Base-by-base conservation (phyloP, 345 rosid species). In the Euphorbia peplus region DNA sequence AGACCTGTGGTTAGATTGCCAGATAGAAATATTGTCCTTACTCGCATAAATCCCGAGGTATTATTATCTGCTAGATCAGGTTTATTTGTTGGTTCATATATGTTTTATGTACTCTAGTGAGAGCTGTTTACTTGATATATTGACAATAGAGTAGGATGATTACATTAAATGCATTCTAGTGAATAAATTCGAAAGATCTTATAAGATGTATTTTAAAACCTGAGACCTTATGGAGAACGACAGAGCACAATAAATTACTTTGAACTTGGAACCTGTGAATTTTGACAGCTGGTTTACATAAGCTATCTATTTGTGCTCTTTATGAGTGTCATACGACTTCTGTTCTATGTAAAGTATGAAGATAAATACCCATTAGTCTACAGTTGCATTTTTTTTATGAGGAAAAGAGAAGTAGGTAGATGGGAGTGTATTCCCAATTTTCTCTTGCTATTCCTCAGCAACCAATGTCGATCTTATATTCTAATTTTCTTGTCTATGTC, bases 41-140 rank as follows among this genome's bases (percentile, higher is more conserved):
- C 99, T 68, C 89, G 98, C 54, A 95, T 95, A 78, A 90, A 92
- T 81, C 97, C 99, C 1, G 98, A 92, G 96, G 98, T 92, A 77
- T 59, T 92, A 77, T 59, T 29, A 54, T 57, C 11, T 30, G 10
- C 56, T 50, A 37, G 67, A 56, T 51, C 35, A 46, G 63, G 52
- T 26, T 39, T 53, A 28, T 9, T 60, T 62, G 53, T 69, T 73
- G 47, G 42, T 61, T 71, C 59, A 15, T 60, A 15, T 60, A 42
- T 72, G 7, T 41, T 42, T 15, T 56, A 21, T 59, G 24, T 3
- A 3, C 24, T 51, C 28, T 6, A 25, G 11, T 60, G 50, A 29
- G 24, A 63, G 21, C 55, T 63, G 19, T 39, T 42, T 42, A 59
- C 50, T 32, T 24, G 0, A 50, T 4, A 12, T 56, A 22, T 5